These are phyloP conservation scores for Ophiocordyceps polyrhachis-furcata DNA, from an alignment of 2,329 filamentous ascomycete species.

Conservation along the genomic window DNA sequence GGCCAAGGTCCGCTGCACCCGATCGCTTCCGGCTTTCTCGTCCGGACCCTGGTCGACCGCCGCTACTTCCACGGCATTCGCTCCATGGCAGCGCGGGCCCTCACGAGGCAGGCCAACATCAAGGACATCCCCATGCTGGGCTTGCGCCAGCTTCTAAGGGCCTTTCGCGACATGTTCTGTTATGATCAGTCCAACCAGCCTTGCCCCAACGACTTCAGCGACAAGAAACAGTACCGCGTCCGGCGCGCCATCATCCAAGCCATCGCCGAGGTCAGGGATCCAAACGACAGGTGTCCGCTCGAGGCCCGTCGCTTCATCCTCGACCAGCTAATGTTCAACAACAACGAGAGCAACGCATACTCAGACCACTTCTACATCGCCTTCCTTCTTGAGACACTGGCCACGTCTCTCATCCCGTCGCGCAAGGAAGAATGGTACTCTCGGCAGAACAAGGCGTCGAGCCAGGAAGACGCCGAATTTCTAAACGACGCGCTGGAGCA, in stretches of 20 bases:
- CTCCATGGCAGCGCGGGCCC: constrained; percentile 59
- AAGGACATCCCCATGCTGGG: constrained; percentile 56
- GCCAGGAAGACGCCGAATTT: constrained; percentile 28
- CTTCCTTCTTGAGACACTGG: constrained; percentile 48
- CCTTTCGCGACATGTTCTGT: constrained; percentile 80
- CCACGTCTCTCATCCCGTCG: constrained; percentile 36
- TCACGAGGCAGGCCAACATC: constrained; percentile 56
- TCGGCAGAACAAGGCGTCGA: constrained; percentile 24
- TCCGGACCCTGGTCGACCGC: constrained; percentile 74
- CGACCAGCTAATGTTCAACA: constrained; percentile 81
- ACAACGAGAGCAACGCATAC: constrained; percentile 76
- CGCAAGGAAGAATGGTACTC: constrained; percentile 26
- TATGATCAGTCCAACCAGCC: constrained; percentile 61
- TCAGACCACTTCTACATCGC: constrained; percentile 85
- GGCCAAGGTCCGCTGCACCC: constrained; percentile 48
- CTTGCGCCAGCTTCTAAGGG: constrained; percentile 64
- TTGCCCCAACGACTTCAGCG: constrained; percentile 75
- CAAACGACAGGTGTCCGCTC: constrained; percentile 55
- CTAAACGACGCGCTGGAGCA: constrained; percentile 37
- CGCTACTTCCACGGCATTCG: constrained; percentile 92
- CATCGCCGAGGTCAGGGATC: constrained; percentile 60
- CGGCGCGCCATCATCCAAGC: constrained; percentile 69
- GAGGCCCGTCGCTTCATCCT: constrained; percentile 69
- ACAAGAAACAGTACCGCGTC: constrained; percentile 69
- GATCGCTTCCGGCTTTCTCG: constrained; percentile 73